Percentiles rank a stretch among this genome's conserved stretches.
Evolutionary conservation across 2,329 filamentous ascomycete species (phyloP).

Genomic region (Xylariaceae sp.): DNA sequence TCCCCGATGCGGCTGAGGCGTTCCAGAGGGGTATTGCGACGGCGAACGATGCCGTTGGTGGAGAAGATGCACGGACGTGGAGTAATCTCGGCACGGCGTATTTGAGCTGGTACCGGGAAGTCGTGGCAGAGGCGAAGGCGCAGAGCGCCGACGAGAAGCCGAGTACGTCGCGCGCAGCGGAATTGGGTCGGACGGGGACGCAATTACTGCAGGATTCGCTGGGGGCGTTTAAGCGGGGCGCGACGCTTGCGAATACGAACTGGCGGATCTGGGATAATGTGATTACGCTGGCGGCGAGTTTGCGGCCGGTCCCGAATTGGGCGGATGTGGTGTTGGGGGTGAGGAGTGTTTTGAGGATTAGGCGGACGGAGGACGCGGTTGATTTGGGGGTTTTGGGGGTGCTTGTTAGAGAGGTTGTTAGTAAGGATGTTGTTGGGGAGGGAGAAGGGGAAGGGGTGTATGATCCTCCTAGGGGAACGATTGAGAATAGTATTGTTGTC

Average conservation of each 20-base stretch:
- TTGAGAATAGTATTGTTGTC: slow-evolving; percentile 58
- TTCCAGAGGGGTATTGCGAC: slow-evolving; percentile 75
- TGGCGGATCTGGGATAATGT: slow-evolving; percentile 97
- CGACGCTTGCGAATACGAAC: slow-evolving; percentile 75
- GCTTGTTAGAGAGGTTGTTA: slow-evolving; percentile 66
- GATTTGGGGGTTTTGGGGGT: slow-evolving; percentile 68
- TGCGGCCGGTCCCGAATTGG: slow-evolving; percentile 64
- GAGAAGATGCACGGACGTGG: slow-evolving; percentile 88
- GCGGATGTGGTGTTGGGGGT: slow-evolving; percentile 71
- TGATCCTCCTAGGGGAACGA: slow-evolving; percentile 51
- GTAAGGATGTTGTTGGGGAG: slow-evolving; percentile 30
- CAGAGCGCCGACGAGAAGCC: slow-evolving; percentile 23
- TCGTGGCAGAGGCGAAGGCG: slow-evolving; percentile 37
- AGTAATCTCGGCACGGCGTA: slow-evolving; percentile 87
- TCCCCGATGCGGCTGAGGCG: slow-evolving; percentile 72
- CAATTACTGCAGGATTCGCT: slow-evolving; percentile 69
- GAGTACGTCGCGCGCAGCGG: slow-evolving; percentile 31
- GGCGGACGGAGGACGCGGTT: slow-evolving; percentile 70
- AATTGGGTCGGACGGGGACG: slow-evolving; percentile 44
- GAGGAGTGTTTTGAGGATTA: slow-evolving; percentile 68
- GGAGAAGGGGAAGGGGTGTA: slow-evolving; percentile 33
- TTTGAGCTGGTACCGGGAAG: slow-evolving; percentile 59
- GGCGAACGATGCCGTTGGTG: slow-evolving; percentile 59
- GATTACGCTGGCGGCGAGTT: slow-evolving; percentile 74
- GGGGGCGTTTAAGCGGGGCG: slow-evolving; percentile 79